phyloP scores from a whole-genome alignment of 2,329 filamentous ascomycete genomes.

The Cladorrhinum sp. region DNA sequence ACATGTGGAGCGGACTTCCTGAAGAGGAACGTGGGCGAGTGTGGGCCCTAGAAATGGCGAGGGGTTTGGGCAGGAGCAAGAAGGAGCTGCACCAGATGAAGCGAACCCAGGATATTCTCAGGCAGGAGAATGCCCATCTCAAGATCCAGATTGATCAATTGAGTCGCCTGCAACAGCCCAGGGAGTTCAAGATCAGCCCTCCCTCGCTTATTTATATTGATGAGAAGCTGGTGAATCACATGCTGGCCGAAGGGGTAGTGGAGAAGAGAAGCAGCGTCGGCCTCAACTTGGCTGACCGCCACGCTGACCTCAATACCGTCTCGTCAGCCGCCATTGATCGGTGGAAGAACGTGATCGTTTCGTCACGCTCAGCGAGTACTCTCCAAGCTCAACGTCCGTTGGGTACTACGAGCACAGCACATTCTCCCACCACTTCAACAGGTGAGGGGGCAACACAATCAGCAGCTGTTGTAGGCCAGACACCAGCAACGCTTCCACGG shows the following conservation, averaged over 20 bases:
- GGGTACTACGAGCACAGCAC: slow-evolving; percentile 27
- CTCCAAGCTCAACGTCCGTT: slow-evolving; percentile 51
- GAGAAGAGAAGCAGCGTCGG: slow-evolving; percentile 43
- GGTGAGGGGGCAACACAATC: neutral
- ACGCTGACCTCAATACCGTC: slow-evolving; percentile 50
- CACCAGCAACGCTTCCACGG: slow-evolving; percentile 11
- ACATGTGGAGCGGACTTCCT: slow-evolving; percentile 69
- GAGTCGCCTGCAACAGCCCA: slow-evolving; percentile 56
- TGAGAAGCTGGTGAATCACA: slow-evolving; percentile 44
- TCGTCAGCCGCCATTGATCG: slow-evolving; percentile 56
- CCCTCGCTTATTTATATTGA: slow-evolving; percentile 53
- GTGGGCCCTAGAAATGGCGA: slow-evolving; percentile 60
- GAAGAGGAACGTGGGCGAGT: slow-evolving; percentile 54
- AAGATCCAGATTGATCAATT: slow-evolving; percentile 58
- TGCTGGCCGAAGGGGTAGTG: slow-evolving; percentile 43
- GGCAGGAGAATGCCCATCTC: slow-evolving; percentile 56
- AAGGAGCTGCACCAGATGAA: slow-evolving; percentile 52
- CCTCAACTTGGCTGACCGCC: slow-evolving; percentile 48
- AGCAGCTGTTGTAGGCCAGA: neutral
- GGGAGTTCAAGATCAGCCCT: slow-evolving; percentile 53
- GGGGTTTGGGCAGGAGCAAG: slow-evolving; percentile 55
- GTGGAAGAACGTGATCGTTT: slow-evolving; percentile 61
- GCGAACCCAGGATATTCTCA: slow-evolving; percentile 48
- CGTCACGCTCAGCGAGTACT: slow-evolving; percentile 44
- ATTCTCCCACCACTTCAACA: neutral